Evolutionary conservation across 441 rosid species (phyloP).

Genomic region (Biscutella laevigata): DNA sequence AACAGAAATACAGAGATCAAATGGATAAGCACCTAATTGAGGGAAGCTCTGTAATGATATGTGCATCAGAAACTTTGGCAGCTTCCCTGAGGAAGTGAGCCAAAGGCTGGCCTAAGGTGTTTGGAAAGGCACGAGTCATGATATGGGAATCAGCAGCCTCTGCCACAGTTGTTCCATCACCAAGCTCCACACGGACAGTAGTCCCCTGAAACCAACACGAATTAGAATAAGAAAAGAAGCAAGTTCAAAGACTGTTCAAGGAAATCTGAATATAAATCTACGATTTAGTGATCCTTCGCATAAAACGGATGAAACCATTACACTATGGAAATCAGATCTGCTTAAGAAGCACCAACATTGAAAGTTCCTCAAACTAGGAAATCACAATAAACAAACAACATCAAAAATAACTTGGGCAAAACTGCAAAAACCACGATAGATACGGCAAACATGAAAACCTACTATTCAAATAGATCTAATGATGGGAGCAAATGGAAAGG

Average conservation of each 20-base stretch:
- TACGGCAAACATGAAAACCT: neutral
- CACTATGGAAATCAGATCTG: constrained; percentile 18
- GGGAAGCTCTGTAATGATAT: constrained; percentile 80
- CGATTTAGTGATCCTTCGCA: neutral
- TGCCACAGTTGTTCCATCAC: constrained; percentile 63
- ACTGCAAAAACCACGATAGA: neutral
- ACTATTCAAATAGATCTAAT: neutral
- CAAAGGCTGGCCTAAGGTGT: constrained; percentile 82
- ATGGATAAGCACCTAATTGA: constrained; percentile 41
- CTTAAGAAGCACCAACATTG: no score
- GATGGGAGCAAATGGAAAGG: neutral
- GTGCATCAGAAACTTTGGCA: constrained; percentile 83
- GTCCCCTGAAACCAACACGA: constrained; percentile 57
- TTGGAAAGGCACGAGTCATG: constrained; percentile 66
- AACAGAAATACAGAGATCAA: neutral
- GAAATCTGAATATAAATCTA: neutral
- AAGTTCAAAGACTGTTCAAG: neutral
- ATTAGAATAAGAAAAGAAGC: neutral
- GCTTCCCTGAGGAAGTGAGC: constrained; percentile 88
- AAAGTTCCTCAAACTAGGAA: neutral
- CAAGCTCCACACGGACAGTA: constrained; percentile 89
- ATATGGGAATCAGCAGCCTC: constrained; percentile 68
- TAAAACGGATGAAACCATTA: constrained; percentile 6
- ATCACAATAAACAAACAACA: neutral
- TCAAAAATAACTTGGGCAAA: neutral